Conservation (phyloP, 495 filamentous ascomycete species). For the Daldinia childiae region DNA sequence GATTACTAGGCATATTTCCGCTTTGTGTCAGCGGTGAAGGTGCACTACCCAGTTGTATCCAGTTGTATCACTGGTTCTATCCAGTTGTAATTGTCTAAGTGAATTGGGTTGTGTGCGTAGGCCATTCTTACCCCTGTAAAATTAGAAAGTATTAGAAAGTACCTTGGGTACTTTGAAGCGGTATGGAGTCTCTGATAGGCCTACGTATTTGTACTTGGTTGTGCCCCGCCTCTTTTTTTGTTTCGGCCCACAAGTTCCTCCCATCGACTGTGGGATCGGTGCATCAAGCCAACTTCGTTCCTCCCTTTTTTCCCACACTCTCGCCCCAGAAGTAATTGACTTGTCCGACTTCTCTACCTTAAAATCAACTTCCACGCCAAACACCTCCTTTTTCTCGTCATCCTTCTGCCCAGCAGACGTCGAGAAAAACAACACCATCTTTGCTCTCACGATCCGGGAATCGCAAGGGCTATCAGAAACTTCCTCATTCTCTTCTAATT, state of each 20-base stretch:
- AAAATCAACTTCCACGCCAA: slow-evolving; percentile 62
- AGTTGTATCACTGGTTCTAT: slow-evolving; percentile 4
- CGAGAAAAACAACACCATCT: slow-evolving; percentile 44
- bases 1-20: slow-evolving; percentile 7
- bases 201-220: slow-evolving; percentile 33
- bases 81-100: slow-evolving; percentile 7
- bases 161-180: slow-evolving; percentile 18
- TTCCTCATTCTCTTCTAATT: slow-evolving; percentile 48
- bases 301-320: slow-evolving; percentile 46
- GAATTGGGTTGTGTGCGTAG: slow-evolving; percentile 34
- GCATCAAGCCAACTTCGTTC: slow-evolving; percentile 45
- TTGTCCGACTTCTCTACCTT: slow-evolving; percentile 54
- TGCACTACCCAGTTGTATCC: slow-evolving; percentile 4
- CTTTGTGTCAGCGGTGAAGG: slow-evolving; percentile 33
- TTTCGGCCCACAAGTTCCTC: slow-evolving; percentile 48
- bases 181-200: slow-evolving; percentile 25
- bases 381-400: slow-evolving; percentile 52
- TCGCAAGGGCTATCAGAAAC: slow-evolving; percentile 53
- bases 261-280: slow-evolving; percentile 43
- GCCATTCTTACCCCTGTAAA: slow-evolving; percentile 31
- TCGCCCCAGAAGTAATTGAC: slow-evolving; percentile 41
- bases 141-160: slow-evolving; percentile 8
- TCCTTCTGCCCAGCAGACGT: slow-evolving; percentile 51
- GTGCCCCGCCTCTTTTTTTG: slow-evolving; percentile 48
- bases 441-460: slow-evolving; percentile 55